Evolutionary conservation across 2,329 filamentous ascomycete genomes (phyloP).

Genomic region (Botrytis hyacinthi): DNA sequence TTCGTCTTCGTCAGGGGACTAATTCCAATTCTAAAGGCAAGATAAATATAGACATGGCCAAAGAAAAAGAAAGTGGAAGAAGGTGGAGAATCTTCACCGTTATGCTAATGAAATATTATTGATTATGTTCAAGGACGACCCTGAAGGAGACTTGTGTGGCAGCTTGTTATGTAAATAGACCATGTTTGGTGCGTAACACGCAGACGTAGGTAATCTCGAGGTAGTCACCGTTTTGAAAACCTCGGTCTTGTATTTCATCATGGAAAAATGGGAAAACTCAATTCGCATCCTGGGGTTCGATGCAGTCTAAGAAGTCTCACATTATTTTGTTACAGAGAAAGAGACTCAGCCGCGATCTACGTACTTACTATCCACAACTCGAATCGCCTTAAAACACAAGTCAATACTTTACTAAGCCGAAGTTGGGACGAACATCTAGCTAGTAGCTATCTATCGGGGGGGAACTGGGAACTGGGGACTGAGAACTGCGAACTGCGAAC

Average conservation of each 20-base stretch:
- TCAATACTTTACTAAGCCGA: not conserved
- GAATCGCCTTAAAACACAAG: not conserved
- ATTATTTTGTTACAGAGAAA: slow-evolving; percentile 1
- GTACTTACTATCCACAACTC: not conserved
- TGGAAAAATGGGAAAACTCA: not conserved
- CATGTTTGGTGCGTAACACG: not conserved
- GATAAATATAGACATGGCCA: slow-evolving; percentile 18
- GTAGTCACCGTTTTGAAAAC: not conserved
- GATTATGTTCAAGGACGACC: slow-evolving; percentile 2
- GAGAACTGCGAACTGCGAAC: not conserved
- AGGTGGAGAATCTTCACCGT: slow-evolving; percentile 11
- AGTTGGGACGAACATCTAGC: not conserved
- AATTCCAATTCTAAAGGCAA: not conserved
- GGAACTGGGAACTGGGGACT: not conserved
- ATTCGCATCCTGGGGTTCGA: slow-evolving; percentile 3
- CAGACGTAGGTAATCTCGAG: not conserved
- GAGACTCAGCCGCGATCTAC: slow-evolving; percentile 11
- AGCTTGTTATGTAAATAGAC: not conserved
- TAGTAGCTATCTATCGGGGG: not conserved
- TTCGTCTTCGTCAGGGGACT: not conserved
- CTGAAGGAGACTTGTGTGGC: not conserved
- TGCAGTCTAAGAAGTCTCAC: not conserved
- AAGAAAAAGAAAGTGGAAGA: slow-evolving; percentile 4
- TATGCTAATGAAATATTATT: not conserved
- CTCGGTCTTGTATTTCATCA: slow-evolving; percentile 4